Percentiles rank a stretch among this genome's conserved stretches.
Conservation (phyloP, 2,329 filamentous ascomycete species). For the Neopestalotiopsis rosae region DNA sequence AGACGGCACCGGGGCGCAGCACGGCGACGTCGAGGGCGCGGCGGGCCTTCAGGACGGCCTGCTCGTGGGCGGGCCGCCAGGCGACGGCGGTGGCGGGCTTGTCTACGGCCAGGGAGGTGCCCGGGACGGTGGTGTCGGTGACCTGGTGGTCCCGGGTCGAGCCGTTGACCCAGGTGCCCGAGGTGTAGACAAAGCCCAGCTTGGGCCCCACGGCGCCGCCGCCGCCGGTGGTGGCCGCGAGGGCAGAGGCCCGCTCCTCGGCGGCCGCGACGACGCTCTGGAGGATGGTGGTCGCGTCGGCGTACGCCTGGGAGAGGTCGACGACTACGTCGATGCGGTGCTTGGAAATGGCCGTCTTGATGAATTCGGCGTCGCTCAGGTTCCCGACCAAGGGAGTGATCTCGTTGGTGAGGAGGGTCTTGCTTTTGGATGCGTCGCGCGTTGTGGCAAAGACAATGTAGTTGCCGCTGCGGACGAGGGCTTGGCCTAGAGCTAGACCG, state of each 20-base stretch:
- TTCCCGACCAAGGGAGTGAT: constrained; percentile 13
- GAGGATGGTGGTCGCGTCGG: too few species aligned
- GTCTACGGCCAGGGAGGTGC: constrained; percentile 22
- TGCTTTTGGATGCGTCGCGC: constrained; percentile 11
- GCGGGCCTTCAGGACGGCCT: constrained; percentile 34
- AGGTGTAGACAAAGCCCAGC: constrained; percentile 24
- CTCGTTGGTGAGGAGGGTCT: constrained; percentile 12
- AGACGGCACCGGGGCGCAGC: constrained; percentile 39
- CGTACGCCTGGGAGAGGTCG: too few species aligned
- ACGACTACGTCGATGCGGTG: too few species aligned
- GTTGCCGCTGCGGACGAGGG: constrained; percentile 18
- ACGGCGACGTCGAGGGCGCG: constrained; percentile 39
- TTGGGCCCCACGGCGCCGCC: constrained; percentile 12
- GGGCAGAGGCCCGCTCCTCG: too few species aligned
- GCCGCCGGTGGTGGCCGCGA: too few species aligned
- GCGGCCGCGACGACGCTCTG: too few species aligned
- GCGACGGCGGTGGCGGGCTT: constrained; percentile 31
- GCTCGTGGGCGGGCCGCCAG: constrained; percentile 39
- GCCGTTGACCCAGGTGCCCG: constrained; percentile 44
- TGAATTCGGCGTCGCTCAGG: not conserved
- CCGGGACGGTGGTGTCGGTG: constrained; percentile 37
- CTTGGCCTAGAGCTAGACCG: constrained; percentile 15
- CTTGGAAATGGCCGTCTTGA: not conserved
- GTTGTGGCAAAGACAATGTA: constrained; percentile 17
- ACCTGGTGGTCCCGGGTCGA: constrained; percentile 28